These are phyloP conservation scores for Coleophoma eucalyptorum DNA, from an alignment of 2,329 filamentous ascomycete species.

Conservation along the genomic window DNA sequence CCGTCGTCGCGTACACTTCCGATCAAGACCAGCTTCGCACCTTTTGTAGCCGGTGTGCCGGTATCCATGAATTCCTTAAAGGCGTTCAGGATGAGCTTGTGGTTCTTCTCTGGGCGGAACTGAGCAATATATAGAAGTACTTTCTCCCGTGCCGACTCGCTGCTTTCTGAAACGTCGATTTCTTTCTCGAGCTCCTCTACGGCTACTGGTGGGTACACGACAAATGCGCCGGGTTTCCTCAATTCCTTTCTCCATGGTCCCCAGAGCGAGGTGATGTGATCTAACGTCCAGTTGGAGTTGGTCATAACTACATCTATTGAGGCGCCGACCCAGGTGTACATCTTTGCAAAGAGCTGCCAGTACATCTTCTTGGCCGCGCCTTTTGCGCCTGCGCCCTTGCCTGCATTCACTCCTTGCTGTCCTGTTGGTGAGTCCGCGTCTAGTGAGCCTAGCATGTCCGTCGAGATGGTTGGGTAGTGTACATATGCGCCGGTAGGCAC, in stretches of 20 bases:
- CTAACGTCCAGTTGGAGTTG: slow-evolving; percentile 92
- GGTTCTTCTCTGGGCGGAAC: slow-evolving; percentile 97
- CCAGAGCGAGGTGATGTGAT: slow-evolving; percentile 80
- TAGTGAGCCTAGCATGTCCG: slow-evolving; percentile 89
- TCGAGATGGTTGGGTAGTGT: slow-evolving; percentile 97
- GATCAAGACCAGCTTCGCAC: slow-evolving; percentile 73
- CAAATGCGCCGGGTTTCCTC: slow-evolving; percentile 48
- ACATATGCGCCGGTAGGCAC: slow-evolving; percentile 91
- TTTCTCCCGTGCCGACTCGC: slow-evolving; percentile 66
- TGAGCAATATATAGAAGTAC: slow-evolving; percentile 91
- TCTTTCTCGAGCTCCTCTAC: slow-evolving; percentile 77
- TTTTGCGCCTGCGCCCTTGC: slow-evolving; percentile 68
- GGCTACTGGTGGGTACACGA: slow-evolving; percentile 89
- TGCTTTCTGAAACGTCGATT: slow-evolving; percentile 66
- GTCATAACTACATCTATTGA: slow-evolving; percentile 94
- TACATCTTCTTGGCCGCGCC: slow-evolving; percentile 75
- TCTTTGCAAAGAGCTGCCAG: slow-evolving; percentile 78
- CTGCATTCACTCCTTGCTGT: slow-evolving; percentile 74
- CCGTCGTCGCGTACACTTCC: slow-evolving; percentile 86
- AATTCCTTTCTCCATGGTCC: slow-evolving; percentile 48
- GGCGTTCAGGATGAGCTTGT: slow-evolving; percentile 78
- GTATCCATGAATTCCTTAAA: slow-evolving; percentile 73
- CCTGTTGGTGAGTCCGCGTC: slow-evolving; percentile 57
- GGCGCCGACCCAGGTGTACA: slow-evolving; percentile 81
- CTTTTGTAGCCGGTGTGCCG: slow-evolving; percentile 43